These are phyloP conservation scores for Podaxis sp. DNA, from an alignment of 768 basidiomycete genomes.

Conservation along the genomic window DNA sequence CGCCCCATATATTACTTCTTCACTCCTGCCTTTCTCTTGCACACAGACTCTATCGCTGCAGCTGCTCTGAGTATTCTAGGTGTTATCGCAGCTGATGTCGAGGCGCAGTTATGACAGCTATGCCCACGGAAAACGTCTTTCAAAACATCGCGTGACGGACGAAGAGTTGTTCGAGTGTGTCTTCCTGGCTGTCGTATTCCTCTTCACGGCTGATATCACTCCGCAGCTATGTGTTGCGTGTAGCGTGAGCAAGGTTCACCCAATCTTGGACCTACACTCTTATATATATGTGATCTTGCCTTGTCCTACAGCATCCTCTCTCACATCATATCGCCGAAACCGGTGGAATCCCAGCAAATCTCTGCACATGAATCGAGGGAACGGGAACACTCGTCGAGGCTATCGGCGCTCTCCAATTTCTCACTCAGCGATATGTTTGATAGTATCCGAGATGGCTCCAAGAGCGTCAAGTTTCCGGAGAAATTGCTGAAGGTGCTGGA, in stretches of 20 bases:
- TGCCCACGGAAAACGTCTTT: constrained; percentile 69
- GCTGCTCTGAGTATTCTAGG: constrained; percentile 3
- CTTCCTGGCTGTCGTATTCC: constrained; percentile 13
- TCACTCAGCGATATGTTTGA: constrained; percentile 74
- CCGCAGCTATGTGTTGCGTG: constrained; percentile 74
- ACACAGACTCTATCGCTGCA: not conserved
- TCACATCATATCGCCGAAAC: constrained; percentile 67
- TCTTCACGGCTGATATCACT: constrained; percentile 8
- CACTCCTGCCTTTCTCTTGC: not conserved
- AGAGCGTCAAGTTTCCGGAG: constrained; percentile 91
- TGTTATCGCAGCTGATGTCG: constrained; percentile 47
- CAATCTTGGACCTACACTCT: constrained; percentile 11
- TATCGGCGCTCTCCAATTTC: constrained; percentile 67
- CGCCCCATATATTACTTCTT: not conserved
- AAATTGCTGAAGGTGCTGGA: constrained; percentile 90
- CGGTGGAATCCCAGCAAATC: constrained; percentile 32
- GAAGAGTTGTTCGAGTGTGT: constrained; percentile 83
- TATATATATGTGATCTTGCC: constrained; percentile 16
- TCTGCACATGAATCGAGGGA: constrained; percentile 29
- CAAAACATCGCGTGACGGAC: constrained; percentile 76
- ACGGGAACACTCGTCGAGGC: constrained; percentile 64
- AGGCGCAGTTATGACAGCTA: constrained; percentile 73
- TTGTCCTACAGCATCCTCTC: constrained; percentile 57
- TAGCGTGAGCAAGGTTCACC: constrained; percentile 60
- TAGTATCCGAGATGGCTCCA: constrained; percentile 61